Evolutionary conservation across 768 basidiomycete species (phyloP), one percentile per base, ranked within the genome.

Genomic region (Tricholoma bakamatsutake): DNA sequence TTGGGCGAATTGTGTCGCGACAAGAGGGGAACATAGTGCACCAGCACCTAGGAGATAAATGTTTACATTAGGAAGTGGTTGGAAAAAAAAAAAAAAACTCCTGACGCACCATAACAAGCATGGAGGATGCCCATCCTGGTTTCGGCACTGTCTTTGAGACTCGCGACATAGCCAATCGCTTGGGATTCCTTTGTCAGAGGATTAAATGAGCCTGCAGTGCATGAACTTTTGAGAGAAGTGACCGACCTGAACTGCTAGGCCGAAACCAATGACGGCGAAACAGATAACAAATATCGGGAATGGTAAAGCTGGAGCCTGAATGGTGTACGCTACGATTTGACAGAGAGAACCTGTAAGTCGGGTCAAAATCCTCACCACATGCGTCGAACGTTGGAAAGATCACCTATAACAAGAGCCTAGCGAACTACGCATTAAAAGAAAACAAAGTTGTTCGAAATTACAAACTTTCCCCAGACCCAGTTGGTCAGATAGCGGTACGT

Each of bases 1-100:
- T 54, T 82, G 80, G 0, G 88, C 75, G 60, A 95, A 94, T 55
- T 92, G 88, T 0, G 93, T 95, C 0, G 92, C 80, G 0, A 87
- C 82, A 15, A 95, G 77, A 2, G 93, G 93, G 0, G 91, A 68
- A 7, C 73, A 73, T 10, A 89, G 71, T 2, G 87, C 87, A 1
- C 88, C 88, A 0, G 78, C 70, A 17, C 88, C 87, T 88, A 50
- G 11, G 45, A 30, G 9, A 46, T 50, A 56, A 52, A 51, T 18
- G 11, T 17, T 21, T 1, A 45, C 4, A 10, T 28, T 27, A 3
- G 8, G 3, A 9, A 33, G 17, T 9, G 11, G 3, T 1, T 28
- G 0, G n/a, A n/a, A n/a, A n/a, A n/a, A n/a, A n/a, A n/a, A n/a
- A n/a, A n/a, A 33, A 24, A 21, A 11, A 15, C 30, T n/a, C 24